These are phyloP conservation scores for Penicillium sp. DNA, from an alignment of 2,329 filamentous ascomycete genomes.

Conservation along the genomic window DNA sequence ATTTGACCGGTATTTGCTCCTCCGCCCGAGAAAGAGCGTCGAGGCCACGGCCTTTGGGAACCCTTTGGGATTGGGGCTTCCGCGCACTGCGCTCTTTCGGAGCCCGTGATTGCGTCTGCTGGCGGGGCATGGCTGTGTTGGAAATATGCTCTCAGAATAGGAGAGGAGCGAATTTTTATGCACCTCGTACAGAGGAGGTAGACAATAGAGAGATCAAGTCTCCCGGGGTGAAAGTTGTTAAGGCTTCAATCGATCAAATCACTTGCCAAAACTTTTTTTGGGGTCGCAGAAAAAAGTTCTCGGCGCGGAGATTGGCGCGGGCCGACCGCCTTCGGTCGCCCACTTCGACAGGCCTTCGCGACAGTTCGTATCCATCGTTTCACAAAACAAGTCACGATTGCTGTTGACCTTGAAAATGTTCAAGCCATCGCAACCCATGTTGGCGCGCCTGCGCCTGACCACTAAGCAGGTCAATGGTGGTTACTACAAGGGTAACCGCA, in stretches of 20 bases:
- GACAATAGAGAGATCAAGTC: conserved; percentile 3
- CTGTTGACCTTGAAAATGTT: conserved; percentile 28
- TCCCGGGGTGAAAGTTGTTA: conserved; percentile 4
- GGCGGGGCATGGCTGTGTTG: conserved; percentile 35
- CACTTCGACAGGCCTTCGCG: conserved; percentile 13
- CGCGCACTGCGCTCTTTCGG: conserved; percentile 34
- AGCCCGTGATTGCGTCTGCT: conserved; percentile 36
- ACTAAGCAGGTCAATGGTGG: conserved; percentile 91
- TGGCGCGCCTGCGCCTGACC: conserved; percentile 71
- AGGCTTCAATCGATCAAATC: conserved; percentile 2
- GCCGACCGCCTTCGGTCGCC: conserved; percentile 18
- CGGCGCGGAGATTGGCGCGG: conserved; percentile 28
- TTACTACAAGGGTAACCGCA: conserved; percentile 94
- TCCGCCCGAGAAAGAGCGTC: conserved; percentile 63
- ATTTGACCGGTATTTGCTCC: conserved; percentile 47
- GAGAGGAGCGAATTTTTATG: not conserved
- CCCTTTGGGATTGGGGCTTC: conserved; percentile 44
- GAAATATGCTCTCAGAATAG: not conserved
- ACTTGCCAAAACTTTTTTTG: conserved; percentile 14
- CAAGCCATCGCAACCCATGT: conserved; percentile 49
- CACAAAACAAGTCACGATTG: conserved; percentile 1
- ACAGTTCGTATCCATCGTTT: conserved; percentile 6
- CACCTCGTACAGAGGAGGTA: not conserved
- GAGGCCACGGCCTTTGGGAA: conserved; percentile 43
- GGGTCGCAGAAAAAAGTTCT: conserved; percentile 30